phyloP scores from a whole-genome alignment of 768 basidiomycete species.

The Kwoniella heveanensis region DNA sequence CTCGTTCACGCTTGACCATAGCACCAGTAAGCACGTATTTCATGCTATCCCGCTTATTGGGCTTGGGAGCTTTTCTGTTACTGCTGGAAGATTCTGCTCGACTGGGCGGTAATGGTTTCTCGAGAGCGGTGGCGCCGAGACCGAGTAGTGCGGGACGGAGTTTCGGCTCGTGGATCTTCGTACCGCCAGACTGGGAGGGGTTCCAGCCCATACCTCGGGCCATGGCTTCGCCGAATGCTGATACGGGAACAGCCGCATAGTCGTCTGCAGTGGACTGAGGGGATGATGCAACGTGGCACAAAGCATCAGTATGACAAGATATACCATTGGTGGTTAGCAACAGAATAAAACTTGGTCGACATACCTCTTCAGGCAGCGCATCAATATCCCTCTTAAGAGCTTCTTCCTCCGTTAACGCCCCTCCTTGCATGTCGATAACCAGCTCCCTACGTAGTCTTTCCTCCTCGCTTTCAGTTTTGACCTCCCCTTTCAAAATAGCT shows the following conservation, averaged over 20 bases:
- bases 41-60: conserved; percentile 62
- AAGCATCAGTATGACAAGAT: background rate
- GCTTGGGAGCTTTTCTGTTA: conserved; percentile 49
- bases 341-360: too few relatives aligned
- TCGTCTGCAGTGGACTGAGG: conserved; percentile 70
- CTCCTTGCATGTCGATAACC: conserved; percentile 60
- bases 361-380: conserved; percentile 61
- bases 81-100: conserved; percentile 29
- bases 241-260: conserved; percentile 86
- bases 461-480: conserved; percentile 51
- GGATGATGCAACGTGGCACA: background rate
- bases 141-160: conserved; percentile 84
- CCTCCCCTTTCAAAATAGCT: conserved; percentile 68
- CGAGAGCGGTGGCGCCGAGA: conserved; percentile 86
- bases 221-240: conserved; percentile 89
- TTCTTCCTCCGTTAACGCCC: conserved; percentile 69
- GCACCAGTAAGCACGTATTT: conserved; percentile 67
- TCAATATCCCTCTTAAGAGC: conserved; percentile 81
- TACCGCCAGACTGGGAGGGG: conserved; percentile 62
- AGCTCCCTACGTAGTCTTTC: conserved; percentile 61
- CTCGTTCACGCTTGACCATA: conserved; percentile 69
- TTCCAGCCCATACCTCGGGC: conserved; percentile 98
- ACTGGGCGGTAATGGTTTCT: conserved; percentile 66
- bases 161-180: conserved; percentile 79
- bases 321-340: too few relatives aligned